Conservation (phyloP, 345 rosid genomes). For the Populus pruinosa region DNA sequence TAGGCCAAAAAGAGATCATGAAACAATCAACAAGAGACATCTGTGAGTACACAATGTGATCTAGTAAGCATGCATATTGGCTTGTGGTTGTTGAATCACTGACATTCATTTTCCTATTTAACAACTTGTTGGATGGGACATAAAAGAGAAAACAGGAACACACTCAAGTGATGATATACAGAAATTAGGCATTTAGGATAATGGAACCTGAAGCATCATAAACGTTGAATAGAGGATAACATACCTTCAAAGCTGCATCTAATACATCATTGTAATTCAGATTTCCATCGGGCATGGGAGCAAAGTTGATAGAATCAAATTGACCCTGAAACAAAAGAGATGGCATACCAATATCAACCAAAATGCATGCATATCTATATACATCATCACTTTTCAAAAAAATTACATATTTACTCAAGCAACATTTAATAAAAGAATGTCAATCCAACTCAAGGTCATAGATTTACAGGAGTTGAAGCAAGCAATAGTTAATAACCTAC, state of each 20-base stretch:
- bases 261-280: conserved; percentile 50
- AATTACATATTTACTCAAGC: neutral
- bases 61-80: neutral
- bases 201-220: neutral
- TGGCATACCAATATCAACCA: conserved; percentile 5
- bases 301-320: conserved; percentile 45
- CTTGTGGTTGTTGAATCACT: neutral
- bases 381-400: neutral
- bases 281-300: conserved; percentile 72
- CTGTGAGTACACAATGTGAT: too few species aligned
- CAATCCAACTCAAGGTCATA: neutral
- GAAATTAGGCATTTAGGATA: neutral
- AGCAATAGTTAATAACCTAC: neutral
- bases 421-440: neutral
- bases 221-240: neutral
- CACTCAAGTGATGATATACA: neutral
- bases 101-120: neutral
- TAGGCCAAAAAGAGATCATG: neutral
- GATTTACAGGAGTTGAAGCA: neutral
- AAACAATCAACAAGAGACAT: neutral
- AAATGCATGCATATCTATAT: neutral
- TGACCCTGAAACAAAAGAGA: conserved; percentile 49
- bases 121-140: neutral
- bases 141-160: neutral
- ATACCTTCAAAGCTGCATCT: conserved; percentile 61